Percentiles rank a stretch among this genome's conserved stretches.
Evolutionary conservation across 169 alveolate genomes (phyloP).

Genomic region (Perkinsus chesapeaki): DNA sequence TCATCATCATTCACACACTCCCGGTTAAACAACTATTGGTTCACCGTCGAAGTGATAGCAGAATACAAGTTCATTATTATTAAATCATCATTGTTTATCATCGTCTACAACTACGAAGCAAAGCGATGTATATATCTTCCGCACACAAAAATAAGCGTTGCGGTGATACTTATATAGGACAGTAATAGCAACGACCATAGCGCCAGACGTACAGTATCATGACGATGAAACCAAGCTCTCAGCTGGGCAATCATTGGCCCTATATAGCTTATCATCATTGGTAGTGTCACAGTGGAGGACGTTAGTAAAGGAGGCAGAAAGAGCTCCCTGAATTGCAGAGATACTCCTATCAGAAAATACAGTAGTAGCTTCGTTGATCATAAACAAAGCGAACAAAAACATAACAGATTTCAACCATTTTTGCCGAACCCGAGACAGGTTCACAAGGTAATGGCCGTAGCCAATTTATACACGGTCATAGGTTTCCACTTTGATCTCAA

Average conservation of each 20-base stretch:
- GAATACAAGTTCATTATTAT: neutral
- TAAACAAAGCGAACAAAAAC: neutral
- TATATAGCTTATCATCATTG: neutral
- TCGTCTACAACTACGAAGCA: neutral
- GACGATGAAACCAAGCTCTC: neutral
- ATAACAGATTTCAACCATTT: neutral
- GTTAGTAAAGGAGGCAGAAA: neutral
- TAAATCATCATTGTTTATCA: neutral
- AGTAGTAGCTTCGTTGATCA: neutral
- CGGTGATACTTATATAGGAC: neutral
- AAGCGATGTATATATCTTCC: neutral
- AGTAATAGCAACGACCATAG: neutral
- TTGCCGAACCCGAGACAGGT: neutral
- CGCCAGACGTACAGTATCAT: too few relatives aligned
- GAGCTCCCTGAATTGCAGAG: constrained; percentile 5
- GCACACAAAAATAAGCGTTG: neutral
- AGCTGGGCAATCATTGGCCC: neutral
- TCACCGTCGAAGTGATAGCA: neutral
- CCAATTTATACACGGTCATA: neutral
- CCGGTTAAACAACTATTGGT: neutral
- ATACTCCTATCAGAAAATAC: neutral
- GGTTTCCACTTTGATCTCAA: neutral
- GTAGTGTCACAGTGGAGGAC: neutral
- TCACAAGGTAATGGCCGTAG: neutral
- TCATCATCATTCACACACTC: neutral